Conservation (phyloP, 2,329 filamentous ascomycete species). For the Cladosporium phlei region DNA sequence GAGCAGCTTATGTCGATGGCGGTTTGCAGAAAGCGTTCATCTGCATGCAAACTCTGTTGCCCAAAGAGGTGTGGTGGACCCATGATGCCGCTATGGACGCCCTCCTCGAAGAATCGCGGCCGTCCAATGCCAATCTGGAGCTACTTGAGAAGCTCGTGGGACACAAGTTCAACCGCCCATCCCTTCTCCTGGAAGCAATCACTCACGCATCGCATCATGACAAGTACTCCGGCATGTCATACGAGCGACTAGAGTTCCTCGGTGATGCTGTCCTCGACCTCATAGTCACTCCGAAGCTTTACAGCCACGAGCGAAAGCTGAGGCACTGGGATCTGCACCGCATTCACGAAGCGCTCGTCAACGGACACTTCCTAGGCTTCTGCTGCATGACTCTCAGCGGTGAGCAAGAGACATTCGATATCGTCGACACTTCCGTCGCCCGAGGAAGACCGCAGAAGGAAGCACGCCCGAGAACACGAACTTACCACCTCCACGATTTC, state of each 20-base stretch:
- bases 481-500: conserved; percentile 27
- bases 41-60: conserved; percentile 64
- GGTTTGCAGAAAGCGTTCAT: conserved; percentile 58
- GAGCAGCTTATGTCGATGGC: conserved; percentile 66
- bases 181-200: conserved; percentile 69
- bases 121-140: conserved; percentile 42
- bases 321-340: conserved; percentile 65
- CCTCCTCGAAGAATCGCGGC: conserved; percentile 34
- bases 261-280: conserved; percentile 82
- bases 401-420: conserved; percentile 30
- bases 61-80: conserved; percentile 39
- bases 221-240: conserved; percentile 46
- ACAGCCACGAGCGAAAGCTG: conserved; percentile 45
- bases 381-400: conserved; percentile 58
- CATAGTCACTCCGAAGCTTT: conserved; percentile 63
- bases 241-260: conserved; percentile 80
- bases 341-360: conserved; percentile 70
- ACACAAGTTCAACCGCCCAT: conserved; percentile 64
- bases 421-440: conserved; percentile 8
- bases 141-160: conserved; percentile 63
- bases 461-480: not conserved
- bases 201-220: conserved; percentile 57
- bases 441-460: not conserved
- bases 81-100: conserved; percentile 13
- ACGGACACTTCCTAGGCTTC: conserved; percentile 75